Evolutionary conservation across 768 basidiomycete species (phyloP), one percentile per base, ranked within the genome.

Genomic region (Lenzites betulinus): DNA sequence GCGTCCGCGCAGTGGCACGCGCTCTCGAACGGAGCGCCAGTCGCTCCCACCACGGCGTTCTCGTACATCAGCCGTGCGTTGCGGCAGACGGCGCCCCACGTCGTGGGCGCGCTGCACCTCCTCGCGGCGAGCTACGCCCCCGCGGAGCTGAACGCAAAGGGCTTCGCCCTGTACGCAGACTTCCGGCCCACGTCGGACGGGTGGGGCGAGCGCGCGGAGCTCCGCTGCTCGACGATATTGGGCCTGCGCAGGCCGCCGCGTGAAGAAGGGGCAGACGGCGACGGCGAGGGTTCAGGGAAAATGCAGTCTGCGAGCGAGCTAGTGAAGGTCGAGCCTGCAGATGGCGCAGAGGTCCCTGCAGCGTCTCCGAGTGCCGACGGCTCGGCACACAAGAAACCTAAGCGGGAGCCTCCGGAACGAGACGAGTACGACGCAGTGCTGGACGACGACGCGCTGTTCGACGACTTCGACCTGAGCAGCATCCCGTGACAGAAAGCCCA

Each of bases 131-230:
- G 83, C 62, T 91, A 83, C 65, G 13, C 64, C 26, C 77, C 82
- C 0, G 70, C 79, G 46, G 85, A 89, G 51, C 77, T 93, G 20
- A 89, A 88, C 67, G 70, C 70, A 48, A 76, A 79, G 57, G 96
- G 89, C 9, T 95, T 90, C 78, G 75, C 80, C 20, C 78, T 98
- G 43, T 98, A 98, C 71, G 83, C 86, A 25, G 88, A 91, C 18
- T 97, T 98, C 73, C 86, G 95, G 59, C 95, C 95, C 11, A 78
- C 79, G 13, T 87, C 86, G 0, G 85, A 85, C 26, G 86, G 84
- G 25, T 98, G 95, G 95, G 95, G 95, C 6, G 83, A 88, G 71
- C 81, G 84, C 57, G 90, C 87, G 3, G 86, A 92, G 66, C 77
- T 97, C 26, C 79, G 79, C 38, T 92, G 90, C 68, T 78, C 79